A percentile compares a stretch with the other conserved stretches of the same genome.
Conservation (phyloP, 1,139 yeast species). For the Yamadazyma dendronema region DNA sequence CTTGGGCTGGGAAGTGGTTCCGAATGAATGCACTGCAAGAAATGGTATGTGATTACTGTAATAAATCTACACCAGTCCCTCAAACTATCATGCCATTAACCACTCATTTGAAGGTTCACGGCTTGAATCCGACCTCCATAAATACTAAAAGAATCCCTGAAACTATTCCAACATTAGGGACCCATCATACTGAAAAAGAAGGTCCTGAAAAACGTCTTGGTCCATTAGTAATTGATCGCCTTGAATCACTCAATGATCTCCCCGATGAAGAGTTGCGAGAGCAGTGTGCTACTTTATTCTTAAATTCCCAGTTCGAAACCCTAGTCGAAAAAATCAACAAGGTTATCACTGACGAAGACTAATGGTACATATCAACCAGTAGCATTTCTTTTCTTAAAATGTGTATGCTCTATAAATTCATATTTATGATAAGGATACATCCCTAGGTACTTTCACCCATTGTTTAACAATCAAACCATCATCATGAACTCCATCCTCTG, state of each 20-base stretch:
- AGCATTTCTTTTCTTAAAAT: too few relatives aligned
- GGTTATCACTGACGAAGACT: background rate
- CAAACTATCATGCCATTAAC: background rate
- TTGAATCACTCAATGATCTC: background rate
- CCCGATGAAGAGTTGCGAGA: background rate
- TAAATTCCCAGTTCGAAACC: background rate
- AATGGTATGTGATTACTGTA: background rate
- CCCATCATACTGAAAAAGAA: background rate
- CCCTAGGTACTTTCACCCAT: constrained; percentile 34
- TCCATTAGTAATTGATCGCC: background rate
- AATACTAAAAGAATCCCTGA: background rate
- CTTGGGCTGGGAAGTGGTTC: constrained; percentile 1
- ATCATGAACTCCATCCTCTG: constrained; percentile 36
- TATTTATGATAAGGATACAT: background rate
- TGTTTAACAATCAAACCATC: constrained; percentile 57
- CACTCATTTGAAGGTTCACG: background rate
- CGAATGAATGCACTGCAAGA: background rate
- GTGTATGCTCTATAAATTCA: background rate
- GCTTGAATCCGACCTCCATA: background rate
- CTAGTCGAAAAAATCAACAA: background rate
- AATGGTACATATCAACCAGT: too few relatives aligned
- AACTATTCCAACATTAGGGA: too few relatives aligned
- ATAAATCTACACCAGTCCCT: background rate
- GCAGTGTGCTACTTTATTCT: background rate
- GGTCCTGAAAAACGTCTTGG: background rate